Conservation (phyloP, 148 eudicot genomes). For the Euryodendron excelsum region DNA sequence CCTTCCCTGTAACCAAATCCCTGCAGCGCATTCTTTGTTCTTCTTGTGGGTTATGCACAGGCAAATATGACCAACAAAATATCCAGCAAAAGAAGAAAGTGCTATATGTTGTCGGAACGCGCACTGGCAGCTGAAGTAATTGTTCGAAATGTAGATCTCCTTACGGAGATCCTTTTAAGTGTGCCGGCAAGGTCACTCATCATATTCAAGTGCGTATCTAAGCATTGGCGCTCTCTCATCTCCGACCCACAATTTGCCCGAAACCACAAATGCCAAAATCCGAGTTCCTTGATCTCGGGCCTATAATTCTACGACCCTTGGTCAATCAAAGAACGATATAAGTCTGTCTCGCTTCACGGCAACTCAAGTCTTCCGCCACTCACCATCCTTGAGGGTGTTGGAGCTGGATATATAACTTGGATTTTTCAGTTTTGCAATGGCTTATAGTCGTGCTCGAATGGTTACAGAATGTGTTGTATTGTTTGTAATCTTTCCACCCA, state of each 20-base stretch:
- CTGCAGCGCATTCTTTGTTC: too few species aligned
- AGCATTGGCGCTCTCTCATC: slow-evolving; percentile 1
- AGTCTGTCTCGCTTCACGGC: background rate
- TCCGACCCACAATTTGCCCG: background rate
- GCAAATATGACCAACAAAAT: too few species aligned
- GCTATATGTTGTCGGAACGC: background rate
- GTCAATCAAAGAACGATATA: too few species aligned
- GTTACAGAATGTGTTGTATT: background rate
- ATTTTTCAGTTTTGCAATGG: background rate
- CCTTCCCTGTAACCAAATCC: too few species aligned
- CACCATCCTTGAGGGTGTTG: background rate
- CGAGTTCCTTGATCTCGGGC: background rate
- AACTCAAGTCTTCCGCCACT: background rate
- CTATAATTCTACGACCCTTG: background rate
- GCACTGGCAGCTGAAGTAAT: background rate
- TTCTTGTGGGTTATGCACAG: too few species aligned
- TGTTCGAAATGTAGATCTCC: background rate
- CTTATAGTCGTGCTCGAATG: background rate
- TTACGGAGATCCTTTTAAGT: background rate
- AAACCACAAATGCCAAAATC: background rate
- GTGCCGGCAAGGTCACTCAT: too few species aligned
- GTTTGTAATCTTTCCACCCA: background rate
- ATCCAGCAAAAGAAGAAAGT: too few species aligned
- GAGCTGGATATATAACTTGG: too few species aligned
- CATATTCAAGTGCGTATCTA: slow-evolving; percentile 9